Conservation (phyloP, 2,329 filamentous ascomycete genomes). For the Stagonosporopsis chrysanthemi region DNA sequence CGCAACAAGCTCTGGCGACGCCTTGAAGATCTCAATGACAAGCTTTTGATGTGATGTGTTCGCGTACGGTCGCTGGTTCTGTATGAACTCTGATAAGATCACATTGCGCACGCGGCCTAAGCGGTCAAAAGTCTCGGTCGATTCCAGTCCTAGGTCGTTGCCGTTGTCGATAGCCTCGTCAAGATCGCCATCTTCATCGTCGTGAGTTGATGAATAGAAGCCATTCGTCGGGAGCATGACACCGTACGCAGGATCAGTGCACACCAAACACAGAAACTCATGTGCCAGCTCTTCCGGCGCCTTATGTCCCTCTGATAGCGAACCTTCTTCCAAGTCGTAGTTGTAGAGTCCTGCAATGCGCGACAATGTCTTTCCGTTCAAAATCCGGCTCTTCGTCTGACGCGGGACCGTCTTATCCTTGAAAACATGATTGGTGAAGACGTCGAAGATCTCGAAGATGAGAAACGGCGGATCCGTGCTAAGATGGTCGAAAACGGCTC, state of each 20-base stretch:
- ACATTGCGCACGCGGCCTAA: slow-evolving; percentile 80
- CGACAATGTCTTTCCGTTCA: slow-evolving; percentile 77
- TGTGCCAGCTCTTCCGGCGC: slow-evolving; percentile 75
- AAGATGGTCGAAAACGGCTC: slow-evolving; percentile 77
- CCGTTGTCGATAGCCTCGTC: slow-evolving; percentile 55
- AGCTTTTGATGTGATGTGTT: slow-evolving; percentile 83
- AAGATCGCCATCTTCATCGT: slow-evolving; percentile 59
- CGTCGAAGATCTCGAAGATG: slow-evolving; percentile 75
- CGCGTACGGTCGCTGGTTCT: slow-evolving; percentile 82
- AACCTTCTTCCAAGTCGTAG: slow-evolving; percentile 53
- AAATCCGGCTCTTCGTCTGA: slow-evolving; percentile 75
- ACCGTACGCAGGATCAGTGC: slow-evolving; percentile 76
- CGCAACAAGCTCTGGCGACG: slow-evolving; percentile 84
- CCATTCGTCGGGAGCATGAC: slow-evolving; percentile 78
- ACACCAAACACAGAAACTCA: slow-evolving; percentile 75
- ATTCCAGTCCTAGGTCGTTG: slow-evolving; percentile 72
- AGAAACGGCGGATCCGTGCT: slow-evolving; percentile 79
- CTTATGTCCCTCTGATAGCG: slow-evolving; percentile 57
- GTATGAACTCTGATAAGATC: slow-evolving; percentile 78
- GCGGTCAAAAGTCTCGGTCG: slow-evolving; percentile 72
- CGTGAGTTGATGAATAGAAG: slow-evolving; percentile 79
- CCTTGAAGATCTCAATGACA: slow-evolving; percentile 77
- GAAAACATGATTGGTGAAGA: slow-evolving; percentile 74
- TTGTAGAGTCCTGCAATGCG: slow-evolving; percentile 61
- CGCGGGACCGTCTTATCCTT: slow-evolving; percentile 76